Evolutionary conservation across 129 eudicot genomes (phyloP).

Genomic region (Centaurea solstitialis): DNA sequence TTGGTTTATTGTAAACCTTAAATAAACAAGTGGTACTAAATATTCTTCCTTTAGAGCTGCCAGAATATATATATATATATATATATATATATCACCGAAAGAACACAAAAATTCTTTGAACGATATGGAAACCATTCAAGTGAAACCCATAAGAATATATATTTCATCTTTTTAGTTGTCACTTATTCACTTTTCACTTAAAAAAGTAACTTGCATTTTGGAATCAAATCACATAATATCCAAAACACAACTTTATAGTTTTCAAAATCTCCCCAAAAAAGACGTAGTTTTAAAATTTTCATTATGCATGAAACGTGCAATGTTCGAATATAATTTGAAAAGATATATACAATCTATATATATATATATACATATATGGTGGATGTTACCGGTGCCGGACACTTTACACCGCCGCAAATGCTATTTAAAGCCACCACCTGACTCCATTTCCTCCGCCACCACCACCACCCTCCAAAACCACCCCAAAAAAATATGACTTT

Average conservation of each 20-base stretch:
- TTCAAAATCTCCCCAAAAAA: not conserved
- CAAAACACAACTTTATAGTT: not conserved
- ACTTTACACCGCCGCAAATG: slow-evolving; percentile 23
- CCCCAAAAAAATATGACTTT: not conserved
- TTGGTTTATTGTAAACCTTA: not conserved
- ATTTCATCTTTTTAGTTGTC: slow-evolving; percentile 20
- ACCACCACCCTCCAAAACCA: not conserved
- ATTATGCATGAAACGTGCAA: not conserved
- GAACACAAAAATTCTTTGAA: slow-evolving; percentile 2
- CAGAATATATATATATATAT: slow-evolving; percentile 10
- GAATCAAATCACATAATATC: slow-evolving; percentile 20
- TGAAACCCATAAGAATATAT: not conserved
- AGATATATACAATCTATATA: too few species aligned
- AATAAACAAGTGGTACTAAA: not conserved
- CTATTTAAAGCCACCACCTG: slow-evolving; percentile 20
- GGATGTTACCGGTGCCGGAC: slow-evolving; percentile 8
- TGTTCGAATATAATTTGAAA: not conserved
- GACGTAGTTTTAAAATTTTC: not conserved
- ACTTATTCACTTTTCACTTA: slow-evolving; percentile 1
- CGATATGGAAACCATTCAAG: not conserved
- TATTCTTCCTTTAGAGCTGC: slow-evolving; percentile 21
- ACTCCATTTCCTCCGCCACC: slow-evolving; percentile 17
- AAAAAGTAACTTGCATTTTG: slow-evolving; percentile 13
- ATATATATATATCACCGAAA: slow-evolving; percentile 29
- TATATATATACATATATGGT: not conserved